phyloP scores from a whole-genome alignment of 2,329 filamentous ascomycete species.

The Chrysoporthe austroafricana region DNA sequence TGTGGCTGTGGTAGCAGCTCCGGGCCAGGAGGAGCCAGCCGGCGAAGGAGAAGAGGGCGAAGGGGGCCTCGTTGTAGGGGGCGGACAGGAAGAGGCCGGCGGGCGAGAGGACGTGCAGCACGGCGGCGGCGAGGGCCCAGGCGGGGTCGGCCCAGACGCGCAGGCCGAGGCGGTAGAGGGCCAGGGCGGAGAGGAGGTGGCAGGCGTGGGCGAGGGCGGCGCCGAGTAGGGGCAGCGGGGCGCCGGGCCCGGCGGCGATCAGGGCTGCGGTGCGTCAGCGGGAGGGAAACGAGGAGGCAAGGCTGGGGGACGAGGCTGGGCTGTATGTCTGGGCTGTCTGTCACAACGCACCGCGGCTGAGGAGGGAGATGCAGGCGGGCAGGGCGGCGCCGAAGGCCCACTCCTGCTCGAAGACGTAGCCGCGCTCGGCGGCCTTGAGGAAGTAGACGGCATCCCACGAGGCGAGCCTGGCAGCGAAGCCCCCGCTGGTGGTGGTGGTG shows the following conservation, averaged over 20 bases:
- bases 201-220: slow-evolving; percentile 71
- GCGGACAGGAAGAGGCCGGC: slow-evolving; percentile 89
- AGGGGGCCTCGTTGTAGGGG: slow-evolving; percentile 81
- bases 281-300: neutral
- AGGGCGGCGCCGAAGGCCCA: slow-evolving; percentile 74
- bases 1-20: slow-evolving; percentile 39
- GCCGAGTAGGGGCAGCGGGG: slow-evolving; percentile 56
- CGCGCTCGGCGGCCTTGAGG: slow-evolving; percentile 62
- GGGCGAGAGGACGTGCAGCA: slow-evolving; percentile 81
- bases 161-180: slow-evolving; percentile 69
- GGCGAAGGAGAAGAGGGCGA: slow-evolving; percentile 75
- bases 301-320: neutral
- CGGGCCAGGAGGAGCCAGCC: slow-evolving; percentile 73
- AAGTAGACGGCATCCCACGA: slow-evolving; percentile 87
- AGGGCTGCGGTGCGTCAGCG: no score
- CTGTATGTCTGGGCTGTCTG: slow-evolving; percentile 19
- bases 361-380: slow-evolving; percentile 46
- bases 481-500: slow-evolving; percentile 25
- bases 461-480: slow-evolving; percentile 60
- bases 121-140: slow-evolving; percentile 70
- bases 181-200: slow-evolving; percentile 76
- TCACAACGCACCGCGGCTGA: slow-evolving; percentile 31
- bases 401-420: slow-evolving; percentile 78
- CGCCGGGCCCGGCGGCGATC: no score
- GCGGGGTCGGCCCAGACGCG: slow-evolving; percentile 55